phyloP scores from a whole-genome alignment of 2,329 filamentous ascomycete species.

The Diaporthe sp. region DNA sequence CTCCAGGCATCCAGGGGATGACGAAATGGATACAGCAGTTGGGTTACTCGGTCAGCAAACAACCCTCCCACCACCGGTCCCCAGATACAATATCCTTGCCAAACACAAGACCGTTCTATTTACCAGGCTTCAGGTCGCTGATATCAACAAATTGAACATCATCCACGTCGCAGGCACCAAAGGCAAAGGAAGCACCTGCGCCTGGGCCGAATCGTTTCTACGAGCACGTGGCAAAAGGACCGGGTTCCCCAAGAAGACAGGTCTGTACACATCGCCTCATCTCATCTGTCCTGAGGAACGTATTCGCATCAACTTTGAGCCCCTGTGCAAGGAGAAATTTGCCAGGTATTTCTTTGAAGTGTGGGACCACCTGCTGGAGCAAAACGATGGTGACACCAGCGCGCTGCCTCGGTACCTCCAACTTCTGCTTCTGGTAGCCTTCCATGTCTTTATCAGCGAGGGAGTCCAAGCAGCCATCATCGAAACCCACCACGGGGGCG shows the following conservation, averaged over 20 bases:
- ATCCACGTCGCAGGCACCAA: neutral
- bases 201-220: neutral
- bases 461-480: neutral
- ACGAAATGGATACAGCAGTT: neutral
- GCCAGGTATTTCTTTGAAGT: neutral
- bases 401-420: neutral
- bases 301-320: neutral
- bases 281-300: neutral
- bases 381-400: neutral
- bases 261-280: neutral
- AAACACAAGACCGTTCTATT: neutral
- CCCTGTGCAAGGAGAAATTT: neutral
- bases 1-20: neutral
- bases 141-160: neutral
- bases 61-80: neutral
- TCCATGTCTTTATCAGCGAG: neutral
- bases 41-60: neutral
- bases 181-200: neutral
- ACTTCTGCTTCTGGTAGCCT: neutral
- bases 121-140: neutral
- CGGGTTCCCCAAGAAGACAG: neutral
- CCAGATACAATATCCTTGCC: neutral
- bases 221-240: neutral
- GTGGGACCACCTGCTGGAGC: neutral
- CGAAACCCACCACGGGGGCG: neutral